These are phyloP conservation scores for Erodium moschatum DNA, from an alignment of 441 rosid genomes.

Conservation along the genomic window DNA sequence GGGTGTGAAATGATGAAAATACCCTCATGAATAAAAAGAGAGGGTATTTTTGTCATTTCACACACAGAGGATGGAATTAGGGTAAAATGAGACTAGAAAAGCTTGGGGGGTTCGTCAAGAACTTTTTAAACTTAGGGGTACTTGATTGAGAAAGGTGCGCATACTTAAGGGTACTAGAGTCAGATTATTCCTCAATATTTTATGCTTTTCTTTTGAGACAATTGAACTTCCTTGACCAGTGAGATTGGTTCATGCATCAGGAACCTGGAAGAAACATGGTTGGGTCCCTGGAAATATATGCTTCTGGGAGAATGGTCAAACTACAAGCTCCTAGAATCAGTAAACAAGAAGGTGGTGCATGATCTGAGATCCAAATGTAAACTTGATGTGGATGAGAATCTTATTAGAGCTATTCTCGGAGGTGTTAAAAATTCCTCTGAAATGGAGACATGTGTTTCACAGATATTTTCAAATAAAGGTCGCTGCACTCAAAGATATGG, in stretches of 20 bases:
- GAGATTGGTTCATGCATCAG: conserved; percentile 31
- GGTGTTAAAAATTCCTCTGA: conserved; percentile 32
- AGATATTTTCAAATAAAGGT: conserved; percentile 41
- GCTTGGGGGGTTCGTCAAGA: no score
- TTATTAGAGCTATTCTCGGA: conserved; percentile 55
- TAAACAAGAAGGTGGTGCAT: conserved; percentile 44
- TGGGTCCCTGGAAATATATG: conserved; percentile 69
- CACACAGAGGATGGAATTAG: no score
- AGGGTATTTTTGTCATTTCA: no score
- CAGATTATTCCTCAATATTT: background rate
- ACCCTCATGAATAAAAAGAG: no score
- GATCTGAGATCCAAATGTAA: conserved; percentile 68
- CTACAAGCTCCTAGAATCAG: conserved; percentile 33
- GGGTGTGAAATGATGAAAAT: no score
- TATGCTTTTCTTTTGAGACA: background rate
- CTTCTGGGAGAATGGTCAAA: conserved; percentile 57
- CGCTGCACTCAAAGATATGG: conserved; percentile 49
- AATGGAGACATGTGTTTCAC: conserved; percentile 38
- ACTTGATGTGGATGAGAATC: conserved; percentile 49
- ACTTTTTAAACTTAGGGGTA: no score
- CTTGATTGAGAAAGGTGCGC: no score
- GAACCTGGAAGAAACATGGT: conserved; percentile 75
- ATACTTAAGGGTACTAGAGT: no score
- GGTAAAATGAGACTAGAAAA: no score
- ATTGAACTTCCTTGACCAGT: background rate